Base-by-base conservation (phyloP, 2,329 filamentous ascomycete genomes). In the Fusarium sp. region DNA sequence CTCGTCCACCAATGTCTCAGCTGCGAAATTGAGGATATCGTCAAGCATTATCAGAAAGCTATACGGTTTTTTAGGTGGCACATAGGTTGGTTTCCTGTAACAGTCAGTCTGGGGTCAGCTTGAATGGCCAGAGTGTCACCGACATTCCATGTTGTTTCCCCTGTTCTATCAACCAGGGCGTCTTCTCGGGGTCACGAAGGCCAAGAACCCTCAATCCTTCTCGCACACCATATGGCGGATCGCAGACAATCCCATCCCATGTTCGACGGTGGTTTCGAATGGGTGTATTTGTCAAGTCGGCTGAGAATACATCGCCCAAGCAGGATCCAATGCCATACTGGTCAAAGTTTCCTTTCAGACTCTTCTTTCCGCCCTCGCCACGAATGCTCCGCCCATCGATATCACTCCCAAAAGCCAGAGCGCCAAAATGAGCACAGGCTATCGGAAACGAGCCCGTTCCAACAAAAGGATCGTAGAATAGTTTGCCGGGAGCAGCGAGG, bases 391-490 rank as follows among this genome's bases (percentile, higher is more conserved):
- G 85, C 2, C 93, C 93, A 74, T 99, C 95, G 57, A 99, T 97
- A 76, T 99, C 95, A 69, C 91, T 94, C 6, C 95, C 95, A 73
- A 92, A 89, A 1, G 89, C 87, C 12, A 91, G 75, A 2, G 93
- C 92, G 2, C 95, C 95, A 70, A 96, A 97, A 76, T 97, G 90
- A 2, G 93, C 91, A 68, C 91, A 94, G 0, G 95, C 92, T 24
- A 99, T 81, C 1, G 92, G 91, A 72, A 99, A 98, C 50, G 92
- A 94, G 6, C 94, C 95, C 0, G 95, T 98, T 5, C 95, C 95
- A 57, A 95, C 93, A 73, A 99, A 99, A 0, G 95, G 95, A 69
- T 99, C 95, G 71, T 94, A 97, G 70, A 96, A 91, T 3, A 98
- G 74, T 72, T 91, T 96, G 0, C 92, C 94, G 0, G 93, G 91